These are phyloP conservation scores for Wickerhamiella australiensis DNA, from an alignment of 805 yeast species.

Conservation along the genomic window DNA sequence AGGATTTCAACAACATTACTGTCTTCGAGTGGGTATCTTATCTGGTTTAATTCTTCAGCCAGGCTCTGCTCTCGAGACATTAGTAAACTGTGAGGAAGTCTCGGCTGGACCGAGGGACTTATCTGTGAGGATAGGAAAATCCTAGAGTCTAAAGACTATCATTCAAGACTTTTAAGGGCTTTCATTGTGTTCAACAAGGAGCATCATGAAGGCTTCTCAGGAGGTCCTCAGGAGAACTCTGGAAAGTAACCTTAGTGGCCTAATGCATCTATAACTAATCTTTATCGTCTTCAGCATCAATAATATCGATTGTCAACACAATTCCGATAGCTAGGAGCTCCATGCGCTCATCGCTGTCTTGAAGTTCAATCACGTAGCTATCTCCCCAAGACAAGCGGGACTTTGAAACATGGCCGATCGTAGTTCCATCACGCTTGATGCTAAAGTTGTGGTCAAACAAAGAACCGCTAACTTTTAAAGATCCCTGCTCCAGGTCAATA, in stretches of 20 bases:
- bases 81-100: not conserved
- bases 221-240: too few relatives aligned
- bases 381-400: constrained; percentile 9
- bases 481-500: not conserved
- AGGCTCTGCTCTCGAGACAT: not conserved
- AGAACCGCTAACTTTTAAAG: constrained; percentile 6
- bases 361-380: constrained; percentile 7
- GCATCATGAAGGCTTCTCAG: too few relatives aligned
- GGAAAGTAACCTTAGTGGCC: too few relatives aligned
- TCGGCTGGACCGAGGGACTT: too few relatives aligned
- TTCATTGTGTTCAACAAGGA: too few relatives aligned
- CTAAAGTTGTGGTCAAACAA: constrained; percentile 11
- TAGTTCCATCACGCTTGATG: constrained; percentile 1
- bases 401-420: constrained; percentile 7
- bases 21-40: not conserved
- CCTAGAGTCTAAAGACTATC: too few relatives aligned
- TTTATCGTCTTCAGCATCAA: constrained; percentile 6
- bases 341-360: not conserved
- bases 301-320: constrained; percentile 4
- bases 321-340: constrained; percentile 8
- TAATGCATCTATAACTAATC: too few relatives aligned
- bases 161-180: too few relatives aligned
- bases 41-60: not conserved
- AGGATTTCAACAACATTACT: not conserved
- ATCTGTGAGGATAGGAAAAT: too few relatives aligned